A percentile compares a stretch with the other conserved stretches of the same genome.
These are phyloP conservation scores for Fusarium siculi DNA, from an alignment of 2,329 filamentous ascomycete genomes.

Conservation along the genomic window DNA sequence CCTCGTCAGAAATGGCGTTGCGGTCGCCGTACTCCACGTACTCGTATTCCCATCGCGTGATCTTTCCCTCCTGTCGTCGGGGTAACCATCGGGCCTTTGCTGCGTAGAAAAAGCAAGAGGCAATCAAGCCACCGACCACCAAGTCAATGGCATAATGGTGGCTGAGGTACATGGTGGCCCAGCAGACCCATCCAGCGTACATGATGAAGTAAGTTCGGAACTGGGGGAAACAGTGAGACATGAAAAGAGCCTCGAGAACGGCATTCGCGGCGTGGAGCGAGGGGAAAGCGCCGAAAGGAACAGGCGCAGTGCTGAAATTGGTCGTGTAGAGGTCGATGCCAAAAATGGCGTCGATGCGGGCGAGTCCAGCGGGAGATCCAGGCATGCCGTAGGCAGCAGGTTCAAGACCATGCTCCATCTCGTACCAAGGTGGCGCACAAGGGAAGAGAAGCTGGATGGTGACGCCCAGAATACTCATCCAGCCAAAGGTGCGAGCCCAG, in stretches of 20 bases:
- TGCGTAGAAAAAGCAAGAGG: conserved; percentile 83
- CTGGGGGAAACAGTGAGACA: conserved; percentile 90
- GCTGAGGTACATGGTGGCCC: conserved; percentile 97
- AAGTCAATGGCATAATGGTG: conserved; percentile 97
- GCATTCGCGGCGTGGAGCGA: conserved; percentile 91
- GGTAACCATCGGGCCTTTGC: conserved; percentile 84
- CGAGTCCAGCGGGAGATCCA: conserved; percentile 88
- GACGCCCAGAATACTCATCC: conserved; percentile 90
- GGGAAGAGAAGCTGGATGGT: conserved; percentile 90
- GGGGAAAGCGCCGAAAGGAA: conserved; percentile 95
- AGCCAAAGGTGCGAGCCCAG: conserved; percentile 89
- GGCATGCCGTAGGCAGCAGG: conserved; percentile 93
- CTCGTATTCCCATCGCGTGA: conserved; percentile 94
- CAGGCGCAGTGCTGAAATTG: conserved; percentile 86
- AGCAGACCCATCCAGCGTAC: conserved; percentile 96
- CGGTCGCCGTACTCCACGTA: conserved; percentile 86
- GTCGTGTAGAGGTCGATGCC: conserved; percentile 94
- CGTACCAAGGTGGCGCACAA: conserved; percentile 96
- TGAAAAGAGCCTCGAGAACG: conserved; percentile 89
- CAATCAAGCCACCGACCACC: conserved; percentile 83
- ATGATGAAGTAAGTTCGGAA: conserved; percentile 81
- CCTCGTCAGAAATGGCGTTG: conserved; percentile 56
- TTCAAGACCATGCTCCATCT: conserved; percentile 89
- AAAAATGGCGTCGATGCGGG: conserved; percentile 88
- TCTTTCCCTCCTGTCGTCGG: conserved; percentile 83